A percentile compares a stretch with the other conserved stretches of the same genome.
phyloP scores from a whole-genome alignment of 1,139 yeast species.

The Blastobotrys raffinosifermentans region DNA sequence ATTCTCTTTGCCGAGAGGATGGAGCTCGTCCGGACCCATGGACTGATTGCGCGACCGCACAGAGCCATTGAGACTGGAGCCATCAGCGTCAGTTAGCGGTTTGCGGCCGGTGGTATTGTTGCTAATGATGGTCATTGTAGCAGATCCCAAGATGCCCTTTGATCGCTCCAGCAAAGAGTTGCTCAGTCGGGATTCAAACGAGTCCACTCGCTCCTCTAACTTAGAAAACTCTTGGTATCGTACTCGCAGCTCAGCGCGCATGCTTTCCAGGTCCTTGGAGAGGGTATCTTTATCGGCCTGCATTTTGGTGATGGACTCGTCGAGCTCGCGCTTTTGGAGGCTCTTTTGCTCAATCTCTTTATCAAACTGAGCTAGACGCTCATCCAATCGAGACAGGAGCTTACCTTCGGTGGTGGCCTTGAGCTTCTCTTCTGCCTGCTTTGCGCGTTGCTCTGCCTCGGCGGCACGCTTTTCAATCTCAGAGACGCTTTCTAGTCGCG shows the following conservation, averaged over 20 bases:
- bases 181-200: constrained; percentile 25
- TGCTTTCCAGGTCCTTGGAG: constrained; percentile 19
- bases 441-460: constrained; percentile 5
- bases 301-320: constrained; percentile 18
- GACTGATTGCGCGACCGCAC: constrained; percentile 22
- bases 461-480: constrained; percentile 3
- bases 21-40: constrained; percentile 24
- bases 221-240: constrained; percentile 27
- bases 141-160: constrained; percentile 30
- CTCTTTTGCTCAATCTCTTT: constrained; percentile 1
- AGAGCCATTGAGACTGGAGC: constrained; percentile 9
- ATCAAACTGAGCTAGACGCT: constrained; percentile 4
- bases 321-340: constrained; percentile 10
- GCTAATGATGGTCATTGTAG: constrained; percentile 29
- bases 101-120: constrained; percentile 9
- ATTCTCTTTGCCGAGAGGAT: constrained; percentile 20
- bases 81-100: constrained; percentile 10
- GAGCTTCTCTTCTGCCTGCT: constrained; percentile 13
- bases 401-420: constrained; percentile 16
- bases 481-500: constrained; percentile 6
- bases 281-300: constrained; percentile 20
- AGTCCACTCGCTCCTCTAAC: constrained; percentile 26
- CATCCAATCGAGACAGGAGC: constrained; percentile 7
- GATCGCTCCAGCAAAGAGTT: constrained; percentile 29
- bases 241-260: constrained; percentile 24